Percentiles rank a stretch among this genome's conserved stretches.
phyloP scores from a whole-genome alignment of 2,329 filamentous ascomycete species.

The Calonectria leucothoes region DNA sequence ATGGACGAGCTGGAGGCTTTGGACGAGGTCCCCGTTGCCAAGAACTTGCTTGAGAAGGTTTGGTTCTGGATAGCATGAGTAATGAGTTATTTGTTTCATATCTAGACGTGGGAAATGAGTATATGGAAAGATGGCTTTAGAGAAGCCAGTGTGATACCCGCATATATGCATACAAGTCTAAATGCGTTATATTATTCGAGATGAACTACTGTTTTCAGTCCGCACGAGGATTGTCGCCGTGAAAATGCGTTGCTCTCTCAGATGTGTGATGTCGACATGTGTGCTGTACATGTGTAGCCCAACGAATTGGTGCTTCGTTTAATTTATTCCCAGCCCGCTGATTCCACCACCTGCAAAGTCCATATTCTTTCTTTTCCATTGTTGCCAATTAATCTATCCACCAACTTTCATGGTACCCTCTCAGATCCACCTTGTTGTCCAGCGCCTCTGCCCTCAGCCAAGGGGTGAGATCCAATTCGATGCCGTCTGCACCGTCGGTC shows the following conservation, averaged over 20 bases:
- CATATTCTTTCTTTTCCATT: neutral
- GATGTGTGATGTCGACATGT: neutral
- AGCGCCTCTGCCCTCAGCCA: conserved; percentile 6
- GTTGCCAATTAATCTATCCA: conserved; percentile 9
- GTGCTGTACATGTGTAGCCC: neutral
- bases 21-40: conserved; percentile 59
- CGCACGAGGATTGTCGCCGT: neutral
- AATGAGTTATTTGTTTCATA: neutral
- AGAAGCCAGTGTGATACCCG: conserved; percentile 19
- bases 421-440: conserved; percentile 10
- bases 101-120: neutral
- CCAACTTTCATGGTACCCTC: conserved; percentile 4
- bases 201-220: neutral
- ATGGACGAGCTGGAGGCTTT: conserved; percentile 68
- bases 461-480: conserved; percentile 3
- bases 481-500: neutral
- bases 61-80: conserved; percentile 68
- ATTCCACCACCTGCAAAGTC: neutral
- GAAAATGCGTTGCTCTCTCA: neutral
- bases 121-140: neutral
- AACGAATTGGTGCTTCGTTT: neutral
- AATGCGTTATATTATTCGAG: neutral
- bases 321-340: neutral
- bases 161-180: neutral
- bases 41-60: conserved; percentile 61